Conservation (phyloP, 2,329 filamentous ascomycete genomes). For the Coniochaeta sp. region DNA sequence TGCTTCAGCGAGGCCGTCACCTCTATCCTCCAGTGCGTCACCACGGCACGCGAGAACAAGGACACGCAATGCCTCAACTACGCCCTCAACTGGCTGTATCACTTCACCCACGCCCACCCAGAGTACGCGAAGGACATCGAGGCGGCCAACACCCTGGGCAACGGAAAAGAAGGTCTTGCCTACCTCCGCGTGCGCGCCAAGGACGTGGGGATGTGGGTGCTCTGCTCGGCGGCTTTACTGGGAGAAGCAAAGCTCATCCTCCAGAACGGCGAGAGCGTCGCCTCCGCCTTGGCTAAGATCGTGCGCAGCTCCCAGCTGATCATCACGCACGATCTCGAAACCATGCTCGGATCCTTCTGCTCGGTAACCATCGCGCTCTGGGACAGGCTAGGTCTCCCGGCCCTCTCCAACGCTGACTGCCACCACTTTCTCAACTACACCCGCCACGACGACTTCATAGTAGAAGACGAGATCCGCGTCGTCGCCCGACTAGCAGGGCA, state of each 20-base stretch:
- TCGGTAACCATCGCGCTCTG: slow-evolving; percentile 68
- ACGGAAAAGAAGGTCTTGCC: slow-evolving; percentile 71
- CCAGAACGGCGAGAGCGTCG: slow-evolving; percentile 59
- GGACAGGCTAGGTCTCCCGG: slow-evolving; percentile 61
- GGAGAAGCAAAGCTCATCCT: slow-evolving; percentile 80
- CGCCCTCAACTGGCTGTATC: slow-evolving; percentile 90
- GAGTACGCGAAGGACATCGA: slow-evolving; percentile 63
- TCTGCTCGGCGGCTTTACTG: slow-evolving; percentile 76
- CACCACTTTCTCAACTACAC: slow-evolving; percentile 70
- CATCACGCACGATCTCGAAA: slow-evolving; percentile 66
- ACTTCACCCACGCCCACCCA: slow-evolving; percentile 83
- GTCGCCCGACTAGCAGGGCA: slow-evolving; percentile 64
- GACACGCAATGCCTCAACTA: slow-evolving; percentile 93
- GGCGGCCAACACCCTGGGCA: slow-evolving; percentile 66
- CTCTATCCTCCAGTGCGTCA: slow-evolving; percentile 90
- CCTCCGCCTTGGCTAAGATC: slow-evolving; percentile 65
- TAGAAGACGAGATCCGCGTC: slow-evolving; percentile 75
- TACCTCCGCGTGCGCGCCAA: slow-evolving; percentile 83
- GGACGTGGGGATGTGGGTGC: slow-evolving; percentile 77
- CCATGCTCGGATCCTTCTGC: slow-evolving; percentile 66
- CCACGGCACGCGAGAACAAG: slow-evolving; percentile 88
- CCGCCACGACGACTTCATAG: slow-evolving; percentile 46
- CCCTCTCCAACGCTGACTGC: slow-evolving; percentile 52
- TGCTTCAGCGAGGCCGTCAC: slow-evolving; percentile 85
- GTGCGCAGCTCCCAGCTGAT: slow-evolving; percentile 78